These are phyloP conservation scores for Xylaria digitata DNA, from an alignment of 2,329 filamentous ascomycete species.

Conservation along the genomic window DNA sequence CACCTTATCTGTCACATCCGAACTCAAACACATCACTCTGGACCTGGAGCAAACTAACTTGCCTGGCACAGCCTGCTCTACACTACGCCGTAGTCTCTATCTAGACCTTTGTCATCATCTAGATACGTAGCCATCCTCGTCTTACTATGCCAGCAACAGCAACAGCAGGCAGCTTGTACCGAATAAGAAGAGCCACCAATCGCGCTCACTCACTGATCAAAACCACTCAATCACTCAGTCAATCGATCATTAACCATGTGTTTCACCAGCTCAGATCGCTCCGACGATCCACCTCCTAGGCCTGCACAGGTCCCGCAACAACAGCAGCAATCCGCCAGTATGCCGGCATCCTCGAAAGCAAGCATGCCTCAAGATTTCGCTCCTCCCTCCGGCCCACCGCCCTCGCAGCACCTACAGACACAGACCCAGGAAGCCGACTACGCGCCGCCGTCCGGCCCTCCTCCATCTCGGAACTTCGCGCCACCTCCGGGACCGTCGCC, in stretches of 20 bases:
- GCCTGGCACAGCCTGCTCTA: too few species aligned
- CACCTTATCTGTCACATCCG: too few species aligned
- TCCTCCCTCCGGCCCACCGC: conserved; percentile 30
- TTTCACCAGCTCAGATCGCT: conserved; percentile 60
- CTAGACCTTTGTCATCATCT: too few species aligned
- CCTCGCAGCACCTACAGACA: conserved; percentile 19
- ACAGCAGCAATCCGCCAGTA: conserved; percentile 37
- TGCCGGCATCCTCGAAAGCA: conserved; percentile 38
- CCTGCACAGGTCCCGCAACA: conserved; percentile 49
- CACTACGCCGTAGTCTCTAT: too few species aligned
- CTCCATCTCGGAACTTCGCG: conserved; percentile 39
- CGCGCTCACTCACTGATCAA: too few species aligned
- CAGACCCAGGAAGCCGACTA: conserved; percentile 42
- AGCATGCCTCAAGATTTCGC: conserved; percentile 42
- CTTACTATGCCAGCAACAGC: too few species aligned
- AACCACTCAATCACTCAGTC: not conserved
- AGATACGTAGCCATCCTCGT: too few species aligned
- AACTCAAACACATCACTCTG: too few species aligned
- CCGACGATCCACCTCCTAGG: conserved; percentile 55
- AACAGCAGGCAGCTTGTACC: too few species aligned
- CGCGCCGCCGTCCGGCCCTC: conserved; percentile 46
- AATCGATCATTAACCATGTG: conserved; percentile 55
- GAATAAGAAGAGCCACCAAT: not conserved
- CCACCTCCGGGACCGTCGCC: conserved; percentile 46
- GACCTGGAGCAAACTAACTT: too few species aligned